Evolutionary conservation across 805 yeast species (phyloP), one percentile per base, ranked within the genome.

Genomic region (Candida bentonensis): DNA sequence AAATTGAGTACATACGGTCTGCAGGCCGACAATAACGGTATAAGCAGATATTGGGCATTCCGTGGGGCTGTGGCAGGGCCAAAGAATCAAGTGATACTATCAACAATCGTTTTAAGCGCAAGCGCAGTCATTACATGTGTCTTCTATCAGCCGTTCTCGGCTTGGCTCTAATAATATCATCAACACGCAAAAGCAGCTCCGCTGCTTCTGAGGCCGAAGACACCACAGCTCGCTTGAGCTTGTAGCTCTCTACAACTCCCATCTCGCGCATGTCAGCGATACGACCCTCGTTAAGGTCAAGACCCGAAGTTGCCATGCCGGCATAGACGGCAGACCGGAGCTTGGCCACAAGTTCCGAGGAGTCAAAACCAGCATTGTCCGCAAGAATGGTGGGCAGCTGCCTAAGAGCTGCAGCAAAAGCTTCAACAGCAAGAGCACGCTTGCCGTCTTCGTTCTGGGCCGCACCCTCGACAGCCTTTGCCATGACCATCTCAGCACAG

Each of bases 161-260:
- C 63, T 84, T 88, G 26, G 98, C 97, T 53, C 95, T 79, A 51
- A 92, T 85, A 52, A 92, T 92, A 64, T 92, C 89, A 62, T 92
- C 99, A 39, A 92, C 99, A 61, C 99, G 78, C 57, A 92, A 68
- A 52, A 92, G 73, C 41, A 92, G 88, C 68, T 92, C 97, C 3
- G 97, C 94, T 25, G 98, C 98, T 68, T 92, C 99, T n/a, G 95
- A 72, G 3, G 98, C 97, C 41, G 94, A 80, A 13, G 87, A 76
- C 15, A 92, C 96, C 15, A 94, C 98, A 2, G 96, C 95, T 51
- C 76, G 73, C 67, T 92, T 92, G 62, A 92, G 73, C 65, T 88
- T 89, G 66, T 73, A 92, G 51, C 94, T 79, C 67, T 92, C 99
- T 43, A 92, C 87, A 53, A 89, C 76, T 21, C 97, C 98, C 53